A percentile compares a stretch with the other conserved stretches of the same genome.
These are phyloP conservation scores for Alternaria sp. DNA, from an alignment of 2,329 filamentous ascomycete genomes.

Conservation along the genomic window DNA sequence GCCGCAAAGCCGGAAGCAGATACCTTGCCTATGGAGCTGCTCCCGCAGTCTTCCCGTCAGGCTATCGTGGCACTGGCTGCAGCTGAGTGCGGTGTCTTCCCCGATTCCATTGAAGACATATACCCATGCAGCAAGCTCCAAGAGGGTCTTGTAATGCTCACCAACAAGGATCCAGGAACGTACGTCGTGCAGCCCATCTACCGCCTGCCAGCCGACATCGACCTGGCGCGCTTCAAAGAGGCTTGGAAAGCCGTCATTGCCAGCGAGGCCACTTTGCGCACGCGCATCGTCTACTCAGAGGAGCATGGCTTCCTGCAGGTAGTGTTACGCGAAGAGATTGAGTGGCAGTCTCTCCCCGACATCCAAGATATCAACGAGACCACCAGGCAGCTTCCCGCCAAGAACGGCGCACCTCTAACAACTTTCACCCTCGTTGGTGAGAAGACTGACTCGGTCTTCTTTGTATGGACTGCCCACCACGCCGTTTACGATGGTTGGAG, in stretches of 20 bases:
- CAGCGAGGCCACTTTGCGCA: conserved; percentile 56
- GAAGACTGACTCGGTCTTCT: conserved; percentile 23
- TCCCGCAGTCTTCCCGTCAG: conserved; percentile 22
- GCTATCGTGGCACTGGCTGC: conserved; percentile 34
- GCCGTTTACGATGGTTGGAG: conserved; percentile 48
- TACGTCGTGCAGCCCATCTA: conserved; percentile 51
- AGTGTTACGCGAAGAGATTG: conserved; percentile 30
- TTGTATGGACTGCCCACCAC: conserved; percentile 48
- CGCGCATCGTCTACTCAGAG: conserved; percentile 47
- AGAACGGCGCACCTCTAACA: conserved; percentile 34
- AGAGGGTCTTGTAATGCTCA: conserved; percentile 41
- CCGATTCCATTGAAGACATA: conserved; percentile 37
- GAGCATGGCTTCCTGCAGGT: conserved; percentile 43
- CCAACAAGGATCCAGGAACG: conserved; percentile 39
- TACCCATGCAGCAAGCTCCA: conserved; percentile 43
- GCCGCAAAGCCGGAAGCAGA: conserved; percentile 18
- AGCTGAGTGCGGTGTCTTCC: conserved; percentile 34
- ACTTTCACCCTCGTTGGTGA: conserved; percentile 19
- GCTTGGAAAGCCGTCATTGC: conserved; percentile 56
- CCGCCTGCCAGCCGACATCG: conserved; percentile 37
- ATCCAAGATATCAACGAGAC: conserved; percentile 34
- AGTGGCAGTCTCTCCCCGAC: conserved; percentile 27
- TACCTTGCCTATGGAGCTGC: conserved; percentile 33
- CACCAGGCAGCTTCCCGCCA: conserved; percentile 37
- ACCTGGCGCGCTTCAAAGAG: conserved; percentile 48